Evolutionary conservation across 2,329 filamentous ascomycete species (phyloP).

Genomic region (Claviceps cyperi): DNA sequence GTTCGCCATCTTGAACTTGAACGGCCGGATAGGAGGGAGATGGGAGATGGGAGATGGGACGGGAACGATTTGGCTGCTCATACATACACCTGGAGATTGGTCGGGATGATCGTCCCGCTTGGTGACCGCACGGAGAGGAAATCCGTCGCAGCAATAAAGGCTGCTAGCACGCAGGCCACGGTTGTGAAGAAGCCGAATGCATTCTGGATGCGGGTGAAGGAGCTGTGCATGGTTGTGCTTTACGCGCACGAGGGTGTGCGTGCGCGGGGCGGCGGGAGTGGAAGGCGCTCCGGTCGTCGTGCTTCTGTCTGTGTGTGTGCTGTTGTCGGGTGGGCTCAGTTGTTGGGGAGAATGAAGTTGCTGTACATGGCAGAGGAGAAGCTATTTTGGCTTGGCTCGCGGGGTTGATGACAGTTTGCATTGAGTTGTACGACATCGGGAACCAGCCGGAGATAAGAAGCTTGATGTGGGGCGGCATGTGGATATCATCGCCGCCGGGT

Average conservation of each 20-base stretch:
- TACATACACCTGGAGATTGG: constrained; percentile 73
- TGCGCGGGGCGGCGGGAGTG: background rate
- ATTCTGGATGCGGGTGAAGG: constrained; percentile 72
- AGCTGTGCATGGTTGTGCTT: constrained; percentile 62
- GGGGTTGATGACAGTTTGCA: background rate
- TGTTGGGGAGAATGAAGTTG: too few relatives aligned
- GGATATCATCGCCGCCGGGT: too few relatives aligned
- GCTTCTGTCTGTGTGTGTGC: too few relatives aligned
- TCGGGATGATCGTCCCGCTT: constrained; percentile 43
- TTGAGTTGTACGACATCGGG: background rate
- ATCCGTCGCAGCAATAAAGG: constrained; percentile 68
- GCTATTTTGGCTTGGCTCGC: background rate
- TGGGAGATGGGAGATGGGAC: too few relatives aligned
- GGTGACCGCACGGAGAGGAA: constrained; percentile 56
- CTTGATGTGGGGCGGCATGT: background rate
- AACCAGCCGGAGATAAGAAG: background rate
- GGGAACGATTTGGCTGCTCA: background rate
- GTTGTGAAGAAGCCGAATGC: constrained; percentile 98
- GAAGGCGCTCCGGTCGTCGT: background rate
- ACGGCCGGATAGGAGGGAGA: too few relatives aligned
- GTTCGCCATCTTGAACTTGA: too few relatives aligned
- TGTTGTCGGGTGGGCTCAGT: too few relatives aligned
- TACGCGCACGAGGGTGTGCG: background rate
- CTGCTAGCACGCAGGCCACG: constrained; percentile 68
- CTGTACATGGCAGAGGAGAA: too few relatives aligned